Evolutionary conservation across 768 basidiomycete species (phyloP).

Genomic region (Guyanaporus albipodus): DNA sequence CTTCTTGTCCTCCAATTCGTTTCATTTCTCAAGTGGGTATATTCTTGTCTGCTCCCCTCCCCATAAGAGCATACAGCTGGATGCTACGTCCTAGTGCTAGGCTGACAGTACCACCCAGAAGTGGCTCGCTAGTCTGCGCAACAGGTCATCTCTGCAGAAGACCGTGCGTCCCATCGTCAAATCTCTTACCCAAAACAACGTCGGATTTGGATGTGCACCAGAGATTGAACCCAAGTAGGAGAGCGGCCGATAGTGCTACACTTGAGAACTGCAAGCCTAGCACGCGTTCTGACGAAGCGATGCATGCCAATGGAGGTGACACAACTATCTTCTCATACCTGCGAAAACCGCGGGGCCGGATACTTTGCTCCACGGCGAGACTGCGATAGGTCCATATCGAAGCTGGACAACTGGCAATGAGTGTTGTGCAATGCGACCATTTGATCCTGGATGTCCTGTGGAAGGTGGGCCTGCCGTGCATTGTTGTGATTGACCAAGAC

Average conservation of each 20-base stretch:
- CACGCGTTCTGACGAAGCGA: conserved; percentile 3
- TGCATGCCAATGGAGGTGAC: background rate
- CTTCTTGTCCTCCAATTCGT: conserved; percentile 34
- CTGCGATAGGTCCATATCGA: conserved; percentile 62
- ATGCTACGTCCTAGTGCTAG: conserved; percentile 12
- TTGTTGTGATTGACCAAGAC: conserved; percentile 41
- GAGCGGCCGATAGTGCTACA: conserved; percentile 3
- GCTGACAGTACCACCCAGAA: conserved; percentile 10
- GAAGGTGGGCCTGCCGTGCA: conserved; percentile 20
- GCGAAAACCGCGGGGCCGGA: conserved; percentile 56
- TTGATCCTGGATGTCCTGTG: conserved; percentile 16
- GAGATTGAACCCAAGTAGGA: background rate
- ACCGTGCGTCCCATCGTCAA: conserved; percentile 2
- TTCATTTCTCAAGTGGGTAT: conserved; percentile 30
- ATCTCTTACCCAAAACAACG: conserved; percentile 3
- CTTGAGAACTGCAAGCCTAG: conserved; percentile 4
- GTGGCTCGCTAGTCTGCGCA: conserved; percentile 8
- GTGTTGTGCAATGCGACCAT: conserved; percentile 22
- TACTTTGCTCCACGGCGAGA: conserved; percentile 71
- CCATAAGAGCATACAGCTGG: conserved; percentile 16
- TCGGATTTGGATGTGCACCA: conserved; percentile 6
- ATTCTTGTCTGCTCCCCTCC: conserved; percentile 22
- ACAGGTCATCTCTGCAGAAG: background rate
- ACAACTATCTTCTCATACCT: conserved; percentile 62
- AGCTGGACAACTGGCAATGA: conserved; percentile 17